Evolutionary conservation across 78 protist genomes (phyloP).

Genomic region (Dictyostelium discoideum): dicty_2.7 NC_007088.5:5742501-5743000

Average conservation of each 20-base stretch:
- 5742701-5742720: not conserved
- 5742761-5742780: not conserved
- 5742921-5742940: not conserved
- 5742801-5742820: not conserved
- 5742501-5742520: not conserved
- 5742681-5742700: not conserved
- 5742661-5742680: conserved; percentile 5
- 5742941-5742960: not conserved
- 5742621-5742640: not conserved
- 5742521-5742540: not conserved
- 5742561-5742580: not conserved
- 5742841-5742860: conserved; percentile 34
- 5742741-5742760: not conserved
- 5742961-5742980: not conserved
- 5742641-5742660: not conserved
- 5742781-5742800: not conserved
- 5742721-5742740: not conserved
- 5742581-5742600: not conserved
- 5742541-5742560: not conserved
- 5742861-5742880: conserved; percentile 55
- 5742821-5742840: not conserved
- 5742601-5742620: not conserved
- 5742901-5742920: conserved; percentile 7
- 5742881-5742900: not conserved
- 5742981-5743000: not conserved